Percentiles rank a stretch among this genome's conserved stretches.
Conservation (phyloP, 441 rosid species). For the Mallotus japonicus region DNA sequence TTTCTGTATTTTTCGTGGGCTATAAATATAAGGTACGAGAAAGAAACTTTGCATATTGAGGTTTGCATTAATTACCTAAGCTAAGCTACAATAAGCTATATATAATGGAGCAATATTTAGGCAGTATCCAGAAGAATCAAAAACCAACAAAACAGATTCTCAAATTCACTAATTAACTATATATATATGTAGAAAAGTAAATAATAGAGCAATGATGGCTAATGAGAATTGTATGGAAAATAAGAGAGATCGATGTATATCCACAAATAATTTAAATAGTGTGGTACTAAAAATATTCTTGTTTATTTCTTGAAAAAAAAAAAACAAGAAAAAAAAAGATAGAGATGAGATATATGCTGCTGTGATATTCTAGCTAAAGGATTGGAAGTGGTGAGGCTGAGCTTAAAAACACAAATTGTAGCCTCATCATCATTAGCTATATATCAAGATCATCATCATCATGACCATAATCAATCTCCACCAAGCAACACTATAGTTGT, state of each 20-base stretch:
- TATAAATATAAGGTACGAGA: slow-evolving; percentile 31
- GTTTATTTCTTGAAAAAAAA: slow-evolving; percentile 18
- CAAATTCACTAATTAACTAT: too few species aligned
- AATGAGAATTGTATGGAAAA: slow-evolving; percentile 6
- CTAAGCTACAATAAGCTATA: background rate
- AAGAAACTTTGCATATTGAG: slow-evolving; percentile 16
- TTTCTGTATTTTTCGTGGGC: slow-evolving; percentile 8
- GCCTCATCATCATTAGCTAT: slow-evolving; percentile 14
- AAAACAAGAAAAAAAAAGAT: background rate
- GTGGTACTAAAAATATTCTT: slow-evolving; percentile 12
- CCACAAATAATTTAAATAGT: slow-evolving; percentile 11
- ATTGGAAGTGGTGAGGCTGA: background rate
- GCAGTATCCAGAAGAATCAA: background rate
- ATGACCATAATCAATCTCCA: background rate
- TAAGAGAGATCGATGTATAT: slow-evolving; percentile 3
- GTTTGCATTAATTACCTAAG: slow-evolving; percentile 10
- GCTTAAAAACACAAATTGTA: slow-evolving; percentile 12
- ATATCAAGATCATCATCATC: background rate
- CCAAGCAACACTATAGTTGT: background rate
- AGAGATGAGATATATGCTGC: slow-evolving; percentile 10
- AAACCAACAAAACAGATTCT: background rate
- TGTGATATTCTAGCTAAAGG: slow-evolving; percentile 14
- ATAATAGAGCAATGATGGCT: slow-evolving; percentile 7
- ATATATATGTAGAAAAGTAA: background rate
- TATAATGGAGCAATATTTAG: background rate